A percentile compares a stretch with the other conserved stretches of the same genome.
Conservation (phyloP, 176 grass and related monocot species). For the Juncus effusus region DNA sequence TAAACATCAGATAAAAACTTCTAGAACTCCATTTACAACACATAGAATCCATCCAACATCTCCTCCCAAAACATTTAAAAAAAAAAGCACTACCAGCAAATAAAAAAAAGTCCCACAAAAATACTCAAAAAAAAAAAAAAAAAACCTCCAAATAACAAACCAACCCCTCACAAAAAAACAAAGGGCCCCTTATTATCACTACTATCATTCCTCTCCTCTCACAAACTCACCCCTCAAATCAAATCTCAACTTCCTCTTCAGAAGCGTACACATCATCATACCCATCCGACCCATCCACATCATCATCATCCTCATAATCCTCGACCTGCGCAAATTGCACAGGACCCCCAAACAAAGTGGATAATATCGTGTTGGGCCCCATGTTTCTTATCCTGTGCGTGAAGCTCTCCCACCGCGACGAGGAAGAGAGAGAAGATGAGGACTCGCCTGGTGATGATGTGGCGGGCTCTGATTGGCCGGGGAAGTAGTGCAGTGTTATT, state of each 20-base stretch:
- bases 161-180: no score
- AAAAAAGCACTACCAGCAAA: no score
- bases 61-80: no score
- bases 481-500: conserved; percentile 9
- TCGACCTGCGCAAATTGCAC: conserved; percentile 14
- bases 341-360: conserved; percentile 23
- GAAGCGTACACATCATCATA: conserved; percentile 19
- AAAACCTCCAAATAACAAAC: no score
- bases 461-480: neutral
- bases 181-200: no score
- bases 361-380: neutral
- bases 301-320: conserved; percentile 14
- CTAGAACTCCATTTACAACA: no score
- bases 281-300: conserved; percentile 3
- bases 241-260: conserved; percentile 4
- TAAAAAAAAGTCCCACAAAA: no score
- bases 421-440: neutral
- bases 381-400: conserved; percentile 3
- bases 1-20: no score
- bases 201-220: no score
- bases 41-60: no score
- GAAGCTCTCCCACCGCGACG: neutral
- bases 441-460: neutral
- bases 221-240: no score
- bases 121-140: no score